Base-by-base conservation (phyloP, 805 yeast species). In the Kuraishia borneana region DNA sequence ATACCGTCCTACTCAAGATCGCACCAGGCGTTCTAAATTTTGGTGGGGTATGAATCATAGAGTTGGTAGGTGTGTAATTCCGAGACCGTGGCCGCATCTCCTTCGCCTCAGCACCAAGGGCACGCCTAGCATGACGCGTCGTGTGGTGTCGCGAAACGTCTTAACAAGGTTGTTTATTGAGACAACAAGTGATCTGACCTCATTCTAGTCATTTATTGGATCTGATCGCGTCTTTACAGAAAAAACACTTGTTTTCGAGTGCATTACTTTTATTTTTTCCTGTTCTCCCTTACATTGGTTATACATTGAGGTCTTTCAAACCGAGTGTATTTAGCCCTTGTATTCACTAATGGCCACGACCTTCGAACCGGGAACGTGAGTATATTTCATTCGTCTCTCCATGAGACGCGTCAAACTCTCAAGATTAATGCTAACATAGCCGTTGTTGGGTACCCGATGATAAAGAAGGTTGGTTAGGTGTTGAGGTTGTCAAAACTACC, bases 381-480 rank as follows among this genome's bases (percentile, higher is more conserved):
- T 63, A 37, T 21, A 12, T 23, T 34, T 26, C 13, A 8, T 14
- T 25, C 16, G 28, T 10, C 28, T 25, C 16, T 6, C 13, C 28
- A 21, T 21, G 10, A 8, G 23, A 10, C 27, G 7, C 5, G 18
- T 21, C 18, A n/a, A 14, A 14, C n/a, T 16, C 31, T 18, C 39
- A 18, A 19, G 21, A 18, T 35, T 36, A 38, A 38, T 34, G 39
- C 42, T 17, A 19, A 28, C 16, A 3, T 26, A 73, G 80, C 49
- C 78, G 83, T 44, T 81, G 89, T 60, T 83, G 94, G 94, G 70
- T 74, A 45, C 87, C 85, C 13, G 87, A 83, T 52, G 74, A 70
- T 33, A 59, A 63, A 30, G 65, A 68, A 41, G 94, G 92, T 17
- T 83, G 89, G 87, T 58, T 78, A 18, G 83, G 84, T 18, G 83